Evolutionary conservation across 1,284 basidiomycete species (phyloP), one percentile per base, ranked within the genome.

Genomic region (Lignosus rhinocerotis): DNA sequence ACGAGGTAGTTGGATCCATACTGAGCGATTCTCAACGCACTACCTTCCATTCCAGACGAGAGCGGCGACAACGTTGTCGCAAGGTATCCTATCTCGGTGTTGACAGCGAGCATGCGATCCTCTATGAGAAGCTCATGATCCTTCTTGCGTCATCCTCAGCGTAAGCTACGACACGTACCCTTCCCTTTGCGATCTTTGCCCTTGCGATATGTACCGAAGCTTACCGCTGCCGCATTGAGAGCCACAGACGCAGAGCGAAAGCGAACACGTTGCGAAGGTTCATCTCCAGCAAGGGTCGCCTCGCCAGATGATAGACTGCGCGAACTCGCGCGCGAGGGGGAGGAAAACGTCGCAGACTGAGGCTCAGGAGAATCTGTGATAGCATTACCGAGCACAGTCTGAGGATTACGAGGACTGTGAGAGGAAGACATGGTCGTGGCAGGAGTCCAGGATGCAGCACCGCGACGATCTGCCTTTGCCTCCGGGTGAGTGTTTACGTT

Each of bases 11-110:
- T 60, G 9, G 53, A 17, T 17, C 54, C 55, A 8, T 19, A 60
- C 21, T 63, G 59, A 1, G 55, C 59, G n/a, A 63, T 39, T 49
- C 55, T 56, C 38, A 39, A 25, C 0, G 59, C 59, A 21, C 56
- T 58, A 0, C 54, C 56, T 34, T 58, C 59, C 7, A 43, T 33
- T 1, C 56, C 59, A 9, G 56, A 53, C 1, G 62, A 34, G 2
- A 63, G 38, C 6, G 62, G 62, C 3, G 62, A 63, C 10, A 59
- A 43, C 21, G 54, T 46, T 4, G 55, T 56, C 10, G 51, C 62
- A 10, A 63, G 51, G 17, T 55, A 53, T 19, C 44, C 31, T 36
- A 58, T 36, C 21, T 56, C 43, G 3, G 62, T 60, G 31, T 63
- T 48, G 25, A 63, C 31, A 4, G 45, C 38, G 1, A 63, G 51